These are phyloP conservation scores for Erigeron canadensis DNA, from an alignment of 129 eudicot species.

Conservation along the genomic window DNA sequence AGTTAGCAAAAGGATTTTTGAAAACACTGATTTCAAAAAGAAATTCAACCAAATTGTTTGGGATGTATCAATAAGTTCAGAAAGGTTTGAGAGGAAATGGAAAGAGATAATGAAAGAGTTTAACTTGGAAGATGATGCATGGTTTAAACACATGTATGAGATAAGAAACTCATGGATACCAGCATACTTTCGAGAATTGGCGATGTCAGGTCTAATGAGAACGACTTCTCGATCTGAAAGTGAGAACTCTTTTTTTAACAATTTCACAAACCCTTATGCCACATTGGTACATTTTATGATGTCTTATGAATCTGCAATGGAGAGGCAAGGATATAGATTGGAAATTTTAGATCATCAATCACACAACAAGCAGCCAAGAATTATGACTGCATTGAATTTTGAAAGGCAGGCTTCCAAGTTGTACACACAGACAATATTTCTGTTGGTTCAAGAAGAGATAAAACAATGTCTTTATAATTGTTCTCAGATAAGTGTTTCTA, in stretches of 20 bases:
- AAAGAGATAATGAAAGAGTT: neutral
- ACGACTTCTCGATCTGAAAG: neutral
- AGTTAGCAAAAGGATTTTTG: neutral
- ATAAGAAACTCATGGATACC: neutral
- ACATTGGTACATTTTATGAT: neutral
- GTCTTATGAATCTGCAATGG: neutral
- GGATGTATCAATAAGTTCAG: neutral
- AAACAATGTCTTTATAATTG: neutral
- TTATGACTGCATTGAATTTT: no score
- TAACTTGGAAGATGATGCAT: neutral
- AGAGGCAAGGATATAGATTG: neutral
- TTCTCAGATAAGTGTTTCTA: neutral
- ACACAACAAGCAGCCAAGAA: accelerated
- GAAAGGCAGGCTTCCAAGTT: neutral
- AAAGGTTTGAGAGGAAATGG: neutral
- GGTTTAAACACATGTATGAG: neutral
- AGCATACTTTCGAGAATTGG: neutral
- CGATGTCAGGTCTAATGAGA: neutral
- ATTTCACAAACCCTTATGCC: neutral
- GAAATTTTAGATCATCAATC: neutral
- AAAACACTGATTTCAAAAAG: neutral
- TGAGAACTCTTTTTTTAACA: neutral
- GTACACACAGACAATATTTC: neutral
- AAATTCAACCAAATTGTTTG: neutral
- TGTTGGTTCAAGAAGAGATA: neutral